Percentiles rank a stretch among this genome's conserved stretches.
These are phyloP conservation scores for Friedmanniomyces simplex DNA, from an alignment of 495 filamentous ascomycete species.

Conservation along the genomic window DNA sequence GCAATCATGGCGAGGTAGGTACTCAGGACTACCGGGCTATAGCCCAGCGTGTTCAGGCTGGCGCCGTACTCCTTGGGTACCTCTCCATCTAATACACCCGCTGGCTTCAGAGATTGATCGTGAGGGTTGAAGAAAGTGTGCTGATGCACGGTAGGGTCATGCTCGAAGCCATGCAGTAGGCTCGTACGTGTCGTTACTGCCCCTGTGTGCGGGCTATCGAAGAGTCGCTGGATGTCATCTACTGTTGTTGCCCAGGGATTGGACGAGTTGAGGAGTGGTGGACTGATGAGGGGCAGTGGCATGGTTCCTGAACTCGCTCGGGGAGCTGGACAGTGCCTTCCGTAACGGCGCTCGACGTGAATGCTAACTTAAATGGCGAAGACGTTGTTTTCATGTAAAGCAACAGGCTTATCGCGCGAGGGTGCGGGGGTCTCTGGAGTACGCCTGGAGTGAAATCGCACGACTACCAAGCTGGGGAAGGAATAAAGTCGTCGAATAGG, in stretches of 20 bases:
- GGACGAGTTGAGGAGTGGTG: constrained; percentile 60
- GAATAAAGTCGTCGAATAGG: too few relatives aligned
- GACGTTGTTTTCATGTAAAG: too few relatives aligned
- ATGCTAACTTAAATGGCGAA: too few relatives aligned
- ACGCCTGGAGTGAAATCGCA: neutral
- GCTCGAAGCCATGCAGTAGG: constrained; percentile 47
- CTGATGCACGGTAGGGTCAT: constrained; percentile 40
- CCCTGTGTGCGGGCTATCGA: constrained; percentile 48
- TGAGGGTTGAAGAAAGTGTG: constrained; percentile 32
- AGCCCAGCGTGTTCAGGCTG: constrained; percentile 37
- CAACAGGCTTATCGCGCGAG: neutral
- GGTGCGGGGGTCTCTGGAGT: neutral
- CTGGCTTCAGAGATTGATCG: constrained; percentile 11
- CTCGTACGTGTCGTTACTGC: constrained; percentile 61
- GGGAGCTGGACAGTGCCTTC: too few relatives aligned
- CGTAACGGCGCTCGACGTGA: too few relatives aligned
- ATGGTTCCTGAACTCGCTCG: constrained; percentile 6
- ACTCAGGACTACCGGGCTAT: constrained; percentile 32
- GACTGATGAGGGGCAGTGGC: constrained; percentile 36
- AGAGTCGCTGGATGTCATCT: constrained; percentile 46
- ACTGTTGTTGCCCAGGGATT: constrained; percentile 57
- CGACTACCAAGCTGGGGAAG: neutral
- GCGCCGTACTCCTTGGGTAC: constrained; percentile 9
- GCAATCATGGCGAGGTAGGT: constrained; percentile 29
- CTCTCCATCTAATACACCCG: neutral